Conservation (phyloP, 306 rosid species). For the Luffa aegyptiaca region DNA sequence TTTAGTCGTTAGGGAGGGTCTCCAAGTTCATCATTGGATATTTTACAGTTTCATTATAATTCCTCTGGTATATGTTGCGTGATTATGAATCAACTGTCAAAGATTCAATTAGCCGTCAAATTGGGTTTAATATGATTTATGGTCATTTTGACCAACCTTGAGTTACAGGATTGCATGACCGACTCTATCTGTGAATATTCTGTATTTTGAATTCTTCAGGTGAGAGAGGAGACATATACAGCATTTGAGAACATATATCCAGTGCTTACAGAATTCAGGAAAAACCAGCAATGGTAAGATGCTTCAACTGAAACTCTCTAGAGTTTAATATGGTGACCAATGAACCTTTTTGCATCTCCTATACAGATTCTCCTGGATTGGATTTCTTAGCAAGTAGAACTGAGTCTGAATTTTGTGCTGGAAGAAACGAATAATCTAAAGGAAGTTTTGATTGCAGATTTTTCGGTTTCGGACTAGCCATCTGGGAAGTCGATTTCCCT, state of each 20-base stretch:
- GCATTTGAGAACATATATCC: slow-evolving; percentile 97
- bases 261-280: slow-evolving; percentile 86
- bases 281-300: slow-evolving; percentile 75
- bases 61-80: background rate
- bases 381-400: background rate
- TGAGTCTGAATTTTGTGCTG: background rate
- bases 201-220: slow-evolving; percentile 29
- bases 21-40: background rate
- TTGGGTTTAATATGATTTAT: background rate
- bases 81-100: background rate
- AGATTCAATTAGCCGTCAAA: background rate
- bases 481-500: background rate
- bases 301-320: background rate
- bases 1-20: background rate
- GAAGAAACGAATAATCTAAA: background rate
- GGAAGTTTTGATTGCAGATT: background rate
- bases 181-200: background rate
- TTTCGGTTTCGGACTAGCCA: background rate
- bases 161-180: background rate
- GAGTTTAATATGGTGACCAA: too few relatives aligned
- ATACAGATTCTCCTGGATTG: background rate
- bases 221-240: slow-evolving; percentile 81
- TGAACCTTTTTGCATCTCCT: too few relatives aligned
- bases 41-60: background rate
- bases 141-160: too few relatives aligned